Evolutionary conservation across 1,284 basidiomycete genomes (phyloP), one percentile per base, ranked within the genome.

Genomic region (Microstroma glucosiphilum): DNA sequence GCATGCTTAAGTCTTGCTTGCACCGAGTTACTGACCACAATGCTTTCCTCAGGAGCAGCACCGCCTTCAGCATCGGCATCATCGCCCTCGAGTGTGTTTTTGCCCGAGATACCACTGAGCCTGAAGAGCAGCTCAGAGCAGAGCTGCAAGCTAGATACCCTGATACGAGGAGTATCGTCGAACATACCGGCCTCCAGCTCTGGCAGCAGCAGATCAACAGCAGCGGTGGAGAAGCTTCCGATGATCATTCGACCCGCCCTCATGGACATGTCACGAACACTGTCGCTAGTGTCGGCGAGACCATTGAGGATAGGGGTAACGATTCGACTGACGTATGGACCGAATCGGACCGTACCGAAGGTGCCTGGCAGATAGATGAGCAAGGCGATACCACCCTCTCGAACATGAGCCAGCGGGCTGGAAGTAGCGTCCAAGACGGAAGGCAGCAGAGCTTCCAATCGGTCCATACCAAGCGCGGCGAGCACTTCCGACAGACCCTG

Each of bases 231-330:
- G 82, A 98, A 96, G 81, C 96, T 96, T 64, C 88, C 89, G 67
- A 98, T 91, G 71, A 98, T 89, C 93, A 98, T 98, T 70, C 94
- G 86, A 66, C 94, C 94, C n/a, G 96, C 94, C 43, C 91, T 87
- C 93, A 98, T 96, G 4, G 94, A 93, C 15, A 94, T 93, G 68
- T 96, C 92, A 54, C 92, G 85, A 26, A 82, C 83, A 74, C 89
- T 92, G 82, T 98, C 96, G 70, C 94, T 92, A 4, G 88, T 84
- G 79, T 98, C 96, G 0, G 94, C 90, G 48, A 99, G 82, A 73
- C 96, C 96, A 62, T 86, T 87, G 56, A 98, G 84, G 72, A 98
- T 96, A 0, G 94, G 96, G 9, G 89, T 83, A 58, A 98, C 91
- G 76, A 98, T 96, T 79, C 92, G 90, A 7, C 91, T 89, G 17